Conservation (phyloP, 192 early-diverging fungal species). For the Rhizophlyctis rosea region DNA sequence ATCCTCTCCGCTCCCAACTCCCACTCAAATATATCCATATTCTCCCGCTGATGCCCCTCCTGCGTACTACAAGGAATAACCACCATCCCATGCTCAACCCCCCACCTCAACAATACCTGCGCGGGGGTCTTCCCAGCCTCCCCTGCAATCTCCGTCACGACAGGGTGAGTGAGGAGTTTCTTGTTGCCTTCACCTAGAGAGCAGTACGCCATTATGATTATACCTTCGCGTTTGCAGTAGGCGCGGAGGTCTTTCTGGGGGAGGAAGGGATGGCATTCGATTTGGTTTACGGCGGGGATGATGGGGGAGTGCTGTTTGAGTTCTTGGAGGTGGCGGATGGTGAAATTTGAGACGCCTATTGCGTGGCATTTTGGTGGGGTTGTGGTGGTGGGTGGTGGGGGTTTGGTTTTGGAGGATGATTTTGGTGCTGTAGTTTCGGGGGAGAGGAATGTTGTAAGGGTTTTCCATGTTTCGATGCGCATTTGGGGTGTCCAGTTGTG, state of each 20-base stretch:
- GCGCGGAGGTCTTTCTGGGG: slow-evolving; percentile 68
- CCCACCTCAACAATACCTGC: slow-evolving; percentile 61
- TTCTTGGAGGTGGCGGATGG: slow-evolving; percentile 54
- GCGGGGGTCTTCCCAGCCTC: slow-evolving; percentile 31
- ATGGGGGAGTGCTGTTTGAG: slow-evolving; percentile 61
- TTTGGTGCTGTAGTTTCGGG: slow-evolving; percentile 63
- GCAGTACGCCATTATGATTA: slow-evolving; percentile 75
- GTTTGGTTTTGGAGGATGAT: too few relatives aligned
- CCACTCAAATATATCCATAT: slow-evolving; percentile 58
- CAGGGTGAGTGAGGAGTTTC: slow-evolving; percentile 2
- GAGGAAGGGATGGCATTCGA: slow-evolving; percentile 77
- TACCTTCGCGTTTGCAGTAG: slow-evolving; percentile 67
- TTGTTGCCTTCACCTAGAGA: slow-evolving; percentile 22
- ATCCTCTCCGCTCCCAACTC: slow-evolving; percentile 55
- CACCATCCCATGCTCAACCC: slow-evolving; percentile 53
- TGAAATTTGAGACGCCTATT: slow-evolving; percentile 65
- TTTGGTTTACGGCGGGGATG: slow-evolving; percentile 80
- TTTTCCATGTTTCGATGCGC: slow-evolving; percentile 64
- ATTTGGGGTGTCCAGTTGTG: slow-evolving; percentile 13
- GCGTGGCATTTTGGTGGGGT: slow-evolving; percentile 40
- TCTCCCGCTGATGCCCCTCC: slow-evolving; percentile 52
- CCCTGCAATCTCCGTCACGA: slow-evolving; percentile 16
- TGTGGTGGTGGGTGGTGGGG: too few relatives aligned
- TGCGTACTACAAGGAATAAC: slow-evolving; percentile 56
- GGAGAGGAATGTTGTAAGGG: slow-evolving; percentile 69